Conservation (phyloP, 2,329 filamentous ascomycete genomes). For the Tolypocladium ophioglossoides region DNA sequence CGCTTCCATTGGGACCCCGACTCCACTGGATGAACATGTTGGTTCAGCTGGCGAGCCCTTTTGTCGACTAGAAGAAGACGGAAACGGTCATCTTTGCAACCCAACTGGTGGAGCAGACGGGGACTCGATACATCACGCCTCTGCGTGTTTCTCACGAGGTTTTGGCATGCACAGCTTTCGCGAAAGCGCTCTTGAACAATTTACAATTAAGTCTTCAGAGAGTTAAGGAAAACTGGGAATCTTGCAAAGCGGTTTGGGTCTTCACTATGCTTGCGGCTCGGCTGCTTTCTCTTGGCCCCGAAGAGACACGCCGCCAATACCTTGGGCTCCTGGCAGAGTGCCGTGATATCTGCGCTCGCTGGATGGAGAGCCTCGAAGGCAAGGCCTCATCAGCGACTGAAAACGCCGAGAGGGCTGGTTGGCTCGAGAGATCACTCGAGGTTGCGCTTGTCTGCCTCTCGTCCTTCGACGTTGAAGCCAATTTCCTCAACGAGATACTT, state of each 20-base stretch:
- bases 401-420: neutral
- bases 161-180: constrained; percentile 23
- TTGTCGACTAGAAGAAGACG: constrained; percentile 37
- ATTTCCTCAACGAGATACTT: neutral
- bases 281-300: neutral
- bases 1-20: constrained; percentile 33
- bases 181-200: neutral
- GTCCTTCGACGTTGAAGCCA: constrained; percentile 1
- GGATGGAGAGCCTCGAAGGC: neutral
- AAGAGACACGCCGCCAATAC: neutral
- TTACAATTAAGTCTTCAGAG: neutral
- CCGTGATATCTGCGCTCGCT: neutral
- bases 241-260: neutral
- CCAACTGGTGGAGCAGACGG: constrained; percentile 41
- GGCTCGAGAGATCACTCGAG: neutral
- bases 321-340: neutral
- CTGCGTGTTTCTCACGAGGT: constrained; percentile 23
- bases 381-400: neutral
- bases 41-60: constrained; percentile 33
- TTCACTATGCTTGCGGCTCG: neutral
- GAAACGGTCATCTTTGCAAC: constrained; percentile 36
- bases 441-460: constrained; percentile 2
- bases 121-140: constrained; percentile 7
- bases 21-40: constrained; percentile 49
- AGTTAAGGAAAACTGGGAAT: constrained; percentile 1